Evolutionary conservation across 2,329 filamentous ascomycete genomes (phyloP).

Genomic region (Aspergillus uvarum): DNA sequence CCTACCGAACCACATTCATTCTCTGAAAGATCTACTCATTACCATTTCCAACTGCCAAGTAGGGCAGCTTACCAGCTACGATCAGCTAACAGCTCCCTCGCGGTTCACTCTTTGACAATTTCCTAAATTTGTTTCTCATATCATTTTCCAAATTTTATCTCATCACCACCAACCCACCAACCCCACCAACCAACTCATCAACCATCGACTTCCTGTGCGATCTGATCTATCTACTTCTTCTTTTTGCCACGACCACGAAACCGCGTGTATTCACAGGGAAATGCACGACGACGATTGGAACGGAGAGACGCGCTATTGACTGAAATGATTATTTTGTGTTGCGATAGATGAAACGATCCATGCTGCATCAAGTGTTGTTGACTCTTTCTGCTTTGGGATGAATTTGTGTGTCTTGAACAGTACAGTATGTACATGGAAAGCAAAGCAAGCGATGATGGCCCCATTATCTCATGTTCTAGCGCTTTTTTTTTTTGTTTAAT

Average conservation of each 20-base stretch:
- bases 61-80: background rate
- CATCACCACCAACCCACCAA: slow-evolving; percentile 10
- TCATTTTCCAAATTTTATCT: slow-evolving; percentile 8
- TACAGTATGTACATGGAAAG: background rate
- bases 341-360: slow-evolving; percentile 21
- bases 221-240: slow-evolving; percentile 9
- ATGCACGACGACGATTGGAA: slow-evolving; percentile 25
- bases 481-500: slow-evolving; percentile 2
- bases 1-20: slow-evolving; percentile 10
- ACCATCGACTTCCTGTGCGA: slow-evolving; percentile 6
- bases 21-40: slow-evolving; percentile 6
- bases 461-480: background rate
- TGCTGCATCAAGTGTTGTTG: background rate
- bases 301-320: slow-evolving; percentile 25
- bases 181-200: slow-evolving; percentile 5
- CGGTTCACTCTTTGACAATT: background rate
- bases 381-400: slow-evolving; percentile 14
- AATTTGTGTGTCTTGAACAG: background rate
- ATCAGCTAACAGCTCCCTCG: background rate
- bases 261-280: background rate
- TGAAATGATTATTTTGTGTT: slow-evolving; percentile 18
- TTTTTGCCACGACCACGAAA: slow-evolving; percentile 8
- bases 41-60: background rate
- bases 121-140: slow-evolving; percentile 6
- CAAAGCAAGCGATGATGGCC: background rate